These are phyloP conservation scores for Coemansia sp. DNA, from an alignment of 192 early-diverging fungal genomes.

Conservation along the genomic window DNA sequence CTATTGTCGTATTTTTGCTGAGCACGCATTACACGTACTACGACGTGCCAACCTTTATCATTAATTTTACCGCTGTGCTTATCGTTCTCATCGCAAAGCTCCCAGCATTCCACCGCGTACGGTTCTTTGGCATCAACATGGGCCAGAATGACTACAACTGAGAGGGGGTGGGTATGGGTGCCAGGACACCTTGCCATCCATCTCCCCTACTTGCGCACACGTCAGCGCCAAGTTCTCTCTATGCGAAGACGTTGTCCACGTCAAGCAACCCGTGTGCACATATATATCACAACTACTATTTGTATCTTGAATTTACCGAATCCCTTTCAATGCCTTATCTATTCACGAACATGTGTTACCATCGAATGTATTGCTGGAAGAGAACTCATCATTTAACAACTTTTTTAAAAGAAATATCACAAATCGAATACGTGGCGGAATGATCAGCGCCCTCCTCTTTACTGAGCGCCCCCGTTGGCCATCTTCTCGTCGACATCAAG, in stretches of 20 bases:
- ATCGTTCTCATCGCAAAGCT: slow-evolving; percentile 92
- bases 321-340: neutral
- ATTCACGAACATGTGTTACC: too few species aligned
- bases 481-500: slow-evolving; percentile 58
- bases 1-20: slow-evolving; percentile 92
- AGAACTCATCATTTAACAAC: neutral
- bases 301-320: neutral
- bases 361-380: neutral
- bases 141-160: slow-evolving; percentile 52
- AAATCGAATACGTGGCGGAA: neutral
- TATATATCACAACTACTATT: neutral
- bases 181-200: neutral
- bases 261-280: neutral
- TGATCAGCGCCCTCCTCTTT: neutral
- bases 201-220: neutral
- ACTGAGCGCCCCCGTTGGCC: slow-evolving; percentile 6
- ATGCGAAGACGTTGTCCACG: neutral
- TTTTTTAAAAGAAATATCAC: neutral
- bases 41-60: slow-evolving; percentile 84
- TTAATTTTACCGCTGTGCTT: slow-evolving; percentile 85
- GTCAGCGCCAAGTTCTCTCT: neutral
- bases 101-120: slow-evolving; percentile 84
- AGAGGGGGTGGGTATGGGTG: neutral
- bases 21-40: slow-evolving; percentile 98
- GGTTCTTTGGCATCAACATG: slow-evolving; percentile 94